Evolutionary conservation across 176 grass and related monocot species (phyloP), one percentile per base, ranked within the genome.

Genomic region (Triticum timopheevii): DNA sequence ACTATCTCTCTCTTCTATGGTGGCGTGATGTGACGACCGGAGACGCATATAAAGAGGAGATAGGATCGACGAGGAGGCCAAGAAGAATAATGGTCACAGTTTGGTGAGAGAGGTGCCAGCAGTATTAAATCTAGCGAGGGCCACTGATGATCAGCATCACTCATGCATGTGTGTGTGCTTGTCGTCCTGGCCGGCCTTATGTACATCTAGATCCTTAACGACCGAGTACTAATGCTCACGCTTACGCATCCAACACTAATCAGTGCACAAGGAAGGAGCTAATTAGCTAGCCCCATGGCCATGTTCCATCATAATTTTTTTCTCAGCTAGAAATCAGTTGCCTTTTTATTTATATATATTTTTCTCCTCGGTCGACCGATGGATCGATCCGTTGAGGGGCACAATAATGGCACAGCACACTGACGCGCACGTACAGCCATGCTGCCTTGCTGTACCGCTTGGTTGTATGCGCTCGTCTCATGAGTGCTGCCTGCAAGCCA

Each of bases 341-440:
- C 50, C 50, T 54, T 30, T 30, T 30, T 30, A 30, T 30, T 30
- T 30, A 30, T 30, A 30, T 30, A 30, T 30, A 30, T 54, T 54
- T 54, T 4, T 20, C 22, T 28, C 16, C 3, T 17, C 2, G 25
- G 23, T 13, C 23, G 2, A 2, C 17, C 13, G 24, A 47, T 45
- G 12, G 71, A 31, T 13, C 7, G 34, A 42, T 80, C 79, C 28
- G 11, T 69, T 69, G 80, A 22, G 10, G 44, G 44, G 33, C 2
- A 10, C 83, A 87, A 90, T 90, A 45, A 90, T 90, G 20, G 44
- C 39, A 52, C 89, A 64, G 73, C 73, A 76, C 73, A 52, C 73
- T 87, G 80, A 87, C 84, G 84, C 59, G 47, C 84, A 90, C 67
- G 61, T 80, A 90, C 84, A 87, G 80, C 84, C 89, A 80, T 84